Base-by-base conservation (phyloP, 345 rosid genomes). In the Hypericum perforatum region DNA sequence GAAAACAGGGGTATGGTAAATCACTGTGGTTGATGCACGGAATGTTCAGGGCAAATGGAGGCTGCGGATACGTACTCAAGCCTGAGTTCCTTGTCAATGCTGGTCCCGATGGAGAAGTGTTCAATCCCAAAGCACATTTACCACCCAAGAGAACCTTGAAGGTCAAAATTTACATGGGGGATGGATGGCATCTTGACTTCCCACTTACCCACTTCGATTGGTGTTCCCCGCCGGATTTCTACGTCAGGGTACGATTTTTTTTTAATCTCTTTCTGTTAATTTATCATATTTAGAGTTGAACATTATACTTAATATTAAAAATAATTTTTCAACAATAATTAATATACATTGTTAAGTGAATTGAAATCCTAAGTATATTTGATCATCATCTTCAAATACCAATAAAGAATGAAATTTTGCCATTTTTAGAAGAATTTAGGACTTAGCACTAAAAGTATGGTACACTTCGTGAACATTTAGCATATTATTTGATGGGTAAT, bases 41-140 rank as follows among this genome's bases (percentile, higher is more conserved):
- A 2, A 52, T 52, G 55, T 52, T 52, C 41, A 52, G 55, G n/a
- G 55, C 55, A 32, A 52, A 52, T 37, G 55, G 55, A 3, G 55
- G 55, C 15, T 52, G 55, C 14, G 55, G 55, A 9, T 52, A 52
- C 12, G 43, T 52, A 14, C 37, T 36, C 16, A 52, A 52, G 39
- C 55, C 55, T 11, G 41, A 37, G 6, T 52, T 52, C 14, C 39
- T 52, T 7, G 14, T 52, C 3, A 16, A 36, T 8, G 8, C 6
- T 36, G 43, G 16, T 37, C 41, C 55, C 7, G 12, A 52, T 6
- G 15, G 9, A 13, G 15, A 36, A 2, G 55, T 52, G 9, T 52
- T 32, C 14, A 41, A 52, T n/a, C 55, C 55, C 41, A 11, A 41
- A 7, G 8, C 12, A n/a, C 9, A 37, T 6, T 16, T 5, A n/a